Evolutionary conservation across 768 basidiomycete species (phyloP).

Genomic region (Bullera alba): DNA sequence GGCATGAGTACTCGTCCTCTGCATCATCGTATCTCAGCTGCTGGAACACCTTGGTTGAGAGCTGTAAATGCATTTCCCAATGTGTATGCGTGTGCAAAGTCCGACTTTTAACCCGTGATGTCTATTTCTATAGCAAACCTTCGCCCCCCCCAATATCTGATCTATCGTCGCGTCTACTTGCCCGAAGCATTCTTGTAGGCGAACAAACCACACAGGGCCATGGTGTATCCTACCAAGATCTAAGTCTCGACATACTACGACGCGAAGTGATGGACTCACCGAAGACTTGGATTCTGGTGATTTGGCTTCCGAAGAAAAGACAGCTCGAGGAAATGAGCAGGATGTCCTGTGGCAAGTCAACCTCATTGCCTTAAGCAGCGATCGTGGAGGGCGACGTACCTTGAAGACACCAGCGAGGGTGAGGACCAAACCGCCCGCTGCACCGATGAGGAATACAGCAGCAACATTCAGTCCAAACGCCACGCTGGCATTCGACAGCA

Average conservation of each 20-base stretch:
- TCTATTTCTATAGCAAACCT: too few species aligned
- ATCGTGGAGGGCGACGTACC: too few species aligned
- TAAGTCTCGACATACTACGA: neutral
- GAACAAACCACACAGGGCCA: slow-evolving; percentile 77
- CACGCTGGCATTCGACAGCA: slow-evolving; percentile 72
- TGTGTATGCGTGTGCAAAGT: too few species aligned
- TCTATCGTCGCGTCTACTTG: too few species aligned
- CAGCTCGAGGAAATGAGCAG: slow-evolving; percentile 85
- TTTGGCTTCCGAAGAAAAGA: slow-evolving; percentile 64
- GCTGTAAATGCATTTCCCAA: too few species aligned
- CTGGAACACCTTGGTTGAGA: too few species aligned
- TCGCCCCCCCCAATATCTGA: too few species aligned
- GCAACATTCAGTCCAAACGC: slow-evolving; percentile 88
- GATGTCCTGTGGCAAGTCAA: slow-evolving; percentile 61
- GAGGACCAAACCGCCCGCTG: slow-evolving; percentile 62
- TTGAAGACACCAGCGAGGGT: slow-evolving; percentile 93
- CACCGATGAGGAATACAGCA: slow-evolving; percentile 78
- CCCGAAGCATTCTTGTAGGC: slow-evolving; percentile 61
- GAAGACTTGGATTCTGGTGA: slow-evolving; percentile 76
- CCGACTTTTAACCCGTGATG: too few species aligned
- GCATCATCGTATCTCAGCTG: too few species aligned
- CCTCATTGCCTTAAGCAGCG: neutral
- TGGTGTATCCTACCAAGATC: slow-evolving; percentile 60
- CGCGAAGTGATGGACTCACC: slow-evolving; percentile 49
- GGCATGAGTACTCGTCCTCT: too few species aligned